Evolutionary conservation across 2,329 filamentous ascomycete genomes (phyloP).

Genomic region (Colletotrichum sansevieriae): DNA sequence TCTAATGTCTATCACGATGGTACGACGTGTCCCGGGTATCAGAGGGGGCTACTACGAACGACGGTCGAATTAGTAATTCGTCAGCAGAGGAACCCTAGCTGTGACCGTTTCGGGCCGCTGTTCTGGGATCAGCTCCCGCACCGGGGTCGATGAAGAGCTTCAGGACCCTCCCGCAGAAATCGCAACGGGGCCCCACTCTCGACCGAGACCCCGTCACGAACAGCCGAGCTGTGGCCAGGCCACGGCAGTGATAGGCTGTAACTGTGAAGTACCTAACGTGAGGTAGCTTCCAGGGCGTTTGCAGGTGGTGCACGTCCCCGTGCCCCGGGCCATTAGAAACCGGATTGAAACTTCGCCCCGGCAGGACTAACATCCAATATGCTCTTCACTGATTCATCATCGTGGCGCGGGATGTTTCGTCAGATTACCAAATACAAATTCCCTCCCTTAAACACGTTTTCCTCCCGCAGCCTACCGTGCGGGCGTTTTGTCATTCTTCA

Average conservation of each 20-base stretch:
- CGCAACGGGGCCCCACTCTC: slow-evolving; percentile 27
- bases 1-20: not conserved
- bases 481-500: not conserved
- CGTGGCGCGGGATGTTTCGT: slow-evolving; percentile 30
- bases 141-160: slow-evolving; percentile 28
- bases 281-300: no score
- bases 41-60: not conserved
- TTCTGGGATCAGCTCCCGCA: slow-evolving; percentile 15
- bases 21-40: not conserved
- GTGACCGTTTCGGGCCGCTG: not conserved
- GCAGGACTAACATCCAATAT: slow-evolving; percentile 20
- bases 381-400: slow-evolving; percentile 3
- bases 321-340: slow-evolving; percentile 35
- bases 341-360: slow-evolving; percentile 40
- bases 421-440: slow-evolving; percentile 20
- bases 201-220: slow-evolving; percentile 21
- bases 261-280: no score
- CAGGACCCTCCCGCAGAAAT: slow-evolving; percentile 19
- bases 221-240: not conserved
- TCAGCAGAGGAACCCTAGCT: not conserved
- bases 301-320: slow-evolving; percentile 24
- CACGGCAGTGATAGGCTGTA: slow-evolving; percentile 1
- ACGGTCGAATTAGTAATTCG: slow-evolving; percentile 4
- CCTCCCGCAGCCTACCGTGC: not conserved
- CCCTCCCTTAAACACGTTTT: slow-evolving; percentile 19